phyloP scores from a whole-genome alignment of 129 eudicot species.

The Lonicera japonica region DNA sequence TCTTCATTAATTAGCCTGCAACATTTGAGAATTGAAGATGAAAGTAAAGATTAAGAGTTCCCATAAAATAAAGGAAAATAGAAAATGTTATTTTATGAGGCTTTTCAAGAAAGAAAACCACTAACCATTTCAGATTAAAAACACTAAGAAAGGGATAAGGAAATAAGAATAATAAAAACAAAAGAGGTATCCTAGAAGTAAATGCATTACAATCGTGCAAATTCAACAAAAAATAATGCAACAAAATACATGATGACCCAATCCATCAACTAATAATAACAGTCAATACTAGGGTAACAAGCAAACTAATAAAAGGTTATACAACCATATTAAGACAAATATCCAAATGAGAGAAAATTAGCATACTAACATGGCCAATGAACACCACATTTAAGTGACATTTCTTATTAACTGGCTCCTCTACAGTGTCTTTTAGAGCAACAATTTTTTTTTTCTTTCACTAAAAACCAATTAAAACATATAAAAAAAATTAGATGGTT shows the following conservation, averaged over 20 bases:
- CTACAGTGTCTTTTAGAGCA: slow-evolving; percentile 39
- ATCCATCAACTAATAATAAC: not conserved
- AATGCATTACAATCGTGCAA: not conserved
- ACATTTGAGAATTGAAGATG: too few relatives aligned
- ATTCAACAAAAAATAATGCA: not conserved
- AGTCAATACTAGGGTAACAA: not conserved
- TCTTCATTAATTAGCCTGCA: too few relatives aligned
- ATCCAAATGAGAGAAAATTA: not conserved
- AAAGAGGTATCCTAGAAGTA: not conserved
- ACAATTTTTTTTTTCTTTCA: slow-evolving; percentile 31
- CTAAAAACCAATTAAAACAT: slow-evolving; percentile 18
- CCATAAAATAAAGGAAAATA: too few relatives aligned
- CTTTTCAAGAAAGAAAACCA: too few relatives aligned
- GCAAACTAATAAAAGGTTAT: not conserved
- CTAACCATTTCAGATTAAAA: too few relatives aligned
- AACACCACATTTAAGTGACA: slow-evolving; percentile 88
- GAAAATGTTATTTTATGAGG: too few relatives aligned
- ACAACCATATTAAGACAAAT: not conserved
- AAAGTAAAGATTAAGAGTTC: too few relatives aligned
- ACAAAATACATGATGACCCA: not conserved
- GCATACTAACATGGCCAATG: slow-evolving; percentile 85
- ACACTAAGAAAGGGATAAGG: not conserved
- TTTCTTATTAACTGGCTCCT: slow-evolving; percentile 48
- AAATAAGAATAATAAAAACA: not conserved
- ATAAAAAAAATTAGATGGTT: not conserved